These are phyloP conservation scores for Penicillium antarcticum DNA, from an alignment of 495 filamentous ascomycete genomes.

Conservation along the genomic window DNA sequence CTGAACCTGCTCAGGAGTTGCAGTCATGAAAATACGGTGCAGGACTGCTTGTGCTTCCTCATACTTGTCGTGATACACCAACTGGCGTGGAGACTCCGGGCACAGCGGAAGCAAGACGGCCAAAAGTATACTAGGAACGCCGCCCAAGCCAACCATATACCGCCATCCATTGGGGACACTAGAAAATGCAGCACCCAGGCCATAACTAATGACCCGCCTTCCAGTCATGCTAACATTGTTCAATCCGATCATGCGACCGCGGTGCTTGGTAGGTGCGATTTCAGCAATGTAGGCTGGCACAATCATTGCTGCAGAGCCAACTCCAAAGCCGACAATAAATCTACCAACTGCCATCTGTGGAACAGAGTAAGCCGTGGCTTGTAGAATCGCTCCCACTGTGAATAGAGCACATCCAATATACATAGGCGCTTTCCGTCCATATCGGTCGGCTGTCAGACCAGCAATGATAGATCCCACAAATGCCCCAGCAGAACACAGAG, in stretches of 20 bases:
- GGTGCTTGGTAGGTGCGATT: slow-evolving; percentile 46
- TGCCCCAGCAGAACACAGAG: slow-evolving; percentile 45
- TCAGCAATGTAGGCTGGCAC: slow-evolving; percentile 46
- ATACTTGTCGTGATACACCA: slow-evolving; percentile 40
- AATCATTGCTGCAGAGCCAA: slow-evolving; percentile 54
- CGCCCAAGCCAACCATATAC: slow-evolving; percentile 52
- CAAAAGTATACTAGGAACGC: slow-evolving; percentile 46
- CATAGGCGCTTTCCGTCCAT: slow-evolving; percentile 49
- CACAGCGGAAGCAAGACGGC: slow-evolving; percentile 42
- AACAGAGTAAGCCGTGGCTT: slow-evolving; percentile 47
- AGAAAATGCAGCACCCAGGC: slow-evolving; percentile 51
- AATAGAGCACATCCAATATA: slow-evolving; percentile 50
- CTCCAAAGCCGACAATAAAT: slow-evolving; percentile 50
- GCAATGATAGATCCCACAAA: slow-evolving; percentile 53
- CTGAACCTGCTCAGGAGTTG: too few relatives aligned
- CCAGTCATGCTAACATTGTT: slow-evolving; percentile 57
- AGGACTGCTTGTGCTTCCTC: slow-evolving; percentile 40
- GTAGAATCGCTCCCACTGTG: slow-evolving; percentile 39
- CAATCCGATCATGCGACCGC: slow-evolving; percentile 53
- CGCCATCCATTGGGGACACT: slow-evolving; percentile 48
- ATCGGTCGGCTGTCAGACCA: slow-evolving; percentile 47
- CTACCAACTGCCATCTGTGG: slow-evolving; percentile 51
- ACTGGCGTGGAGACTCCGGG: slow-evolving; percentile 52
- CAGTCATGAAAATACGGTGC: slow-evolving; percentile 32
- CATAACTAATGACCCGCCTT: slow-evolving; percentile 52